Percentiles rank a stretch among this genome's conserved stretches.
Evolutionary conservation across 176 grass and related monocot genomes (phyloP).

Genomic region (Oryza officinalis): DNA sequence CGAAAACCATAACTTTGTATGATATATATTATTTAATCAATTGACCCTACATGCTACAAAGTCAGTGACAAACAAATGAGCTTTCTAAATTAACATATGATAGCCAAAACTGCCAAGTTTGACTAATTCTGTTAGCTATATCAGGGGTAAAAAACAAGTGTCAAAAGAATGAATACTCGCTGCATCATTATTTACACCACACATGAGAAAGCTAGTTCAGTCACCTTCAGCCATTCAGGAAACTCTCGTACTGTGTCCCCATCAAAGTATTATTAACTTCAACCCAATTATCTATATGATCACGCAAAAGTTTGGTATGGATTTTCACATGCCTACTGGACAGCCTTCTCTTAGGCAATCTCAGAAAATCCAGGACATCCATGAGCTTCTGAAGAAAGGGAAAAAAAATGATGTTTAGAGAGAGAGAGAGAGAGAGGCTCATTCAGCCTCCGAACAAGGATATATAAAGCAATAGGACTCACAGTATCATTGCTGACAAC

Average conservation of each 20-base stretch:
- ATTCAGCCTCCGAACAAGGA: conserved; percentile 6
- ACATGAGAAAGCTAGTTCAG: conserved; percentile 18
- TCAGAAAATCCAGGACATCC: conserved; percentile 82
- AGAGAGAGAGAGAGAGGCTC: neutral
- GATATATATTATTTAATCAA: conserved; percentile 36
- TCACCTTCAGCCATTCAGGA: conserved; percentile 60
- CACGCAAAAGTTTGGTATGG: conserved; percentile 61
- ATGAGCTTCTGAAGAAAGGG: conserved; percentile 63
- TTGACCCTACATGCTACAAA: conserved; percentile 20
- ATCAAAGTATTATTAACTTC: conserved; percentile 69
- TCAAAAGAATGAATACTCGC: conserved; percentile 37
- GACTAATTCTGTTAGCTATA: conserved; percentile 28
- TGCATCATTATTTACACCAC: conserved; percentile 45
- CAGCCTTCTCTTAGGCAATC: conserved; percentile 63
- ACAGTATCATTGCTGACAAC: conserved; percentile 65
- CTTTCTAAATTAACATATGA: conserved; percentile 20
- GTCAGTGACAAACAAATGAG: conserved; percentile 9
- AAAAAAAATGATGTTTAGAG: neutral
- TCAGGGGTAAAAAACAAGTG: neutral
- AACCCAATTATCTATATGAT: conserved; percentile 86
- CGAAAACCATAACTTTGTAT: conserved; percentile 23
- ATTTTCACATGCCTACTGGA: conserved; percentile 90
- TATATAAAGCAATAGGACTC: conserved; percentile 37
- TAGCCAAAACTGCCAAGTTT: conserved; percentile 27
- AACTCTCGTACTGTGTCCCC: conserved; percentile 61